Evolutionary conservation across 1,284 basidiomycete species (phyloP).

Genomic region (Microbotryum lychnidis-dioicae): DNA sequence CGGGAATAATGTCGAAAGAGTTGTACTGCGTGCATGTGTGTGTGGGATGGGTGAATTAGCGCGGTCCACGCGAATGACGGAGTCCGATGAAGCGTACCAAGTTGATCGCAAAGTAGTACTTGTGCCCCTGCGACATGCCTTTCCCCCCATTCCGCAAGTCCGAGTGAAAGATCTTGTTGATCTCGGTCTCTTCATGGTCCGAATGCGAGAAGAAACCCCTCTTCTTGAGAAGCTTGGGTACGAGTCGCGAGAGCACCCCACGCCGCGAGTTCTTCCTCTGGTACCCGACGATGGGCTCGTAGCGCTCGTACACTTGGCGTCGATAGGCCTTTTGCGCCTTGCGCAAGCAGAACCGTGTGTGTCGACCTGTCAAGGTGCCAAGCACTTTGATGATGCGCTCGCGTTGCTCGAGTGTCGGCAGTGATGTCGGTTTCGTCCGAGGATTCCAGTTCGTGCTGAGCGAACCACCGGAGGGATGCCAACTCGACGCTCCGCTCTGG

Average conservation of each 20-base stretch:
- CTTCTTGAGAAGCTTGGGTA: constrained; percentile 24
- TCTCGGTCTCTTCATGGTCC: constrained; percentile 37
- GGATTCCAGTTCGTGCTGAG: constrained; percentile 25
- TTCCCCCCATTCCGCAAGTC: constrained; percentile 15
- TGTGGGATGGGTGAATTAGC: neutral
- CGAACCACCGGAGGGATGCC: constrained; percentile 23
- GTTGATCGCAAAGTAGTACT: constrained; percentile 97
- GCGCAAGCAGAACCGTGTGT: constrained; percentile 82
- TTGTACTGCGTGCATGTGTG: constrained; percentile 30
- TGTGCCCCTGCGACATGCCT: constrained; percentile 56
- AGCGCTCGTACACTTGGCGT: constrained; percentile 74
- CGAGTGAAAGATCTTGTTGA: constrained; percentile 37
- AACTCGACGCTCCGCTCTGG: neutral
- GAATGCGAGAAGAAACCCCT: constrained; percentile 19
- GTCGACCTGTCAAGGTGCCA: constrained; percentile 73
- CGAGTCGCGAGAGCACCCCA: constrained; percentile 19
- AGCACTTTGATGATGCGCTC: constrained; percentile 74
- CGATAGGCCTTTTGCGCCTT: constrained; percentile 70
- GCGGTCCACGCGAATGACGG: neutral
- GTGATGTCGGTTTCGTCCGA: constrained; percentile 22
- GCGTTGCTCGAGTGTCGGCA: constrained; percentile 55
- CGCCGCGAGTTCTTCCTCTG: constrained; percentile 40
- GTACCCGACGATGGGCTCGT: constrained; percentile 70
- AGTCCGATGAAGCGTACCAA: constrained; percentile 67
- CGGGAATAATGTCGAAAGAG: constrained; percentile 84